Evolutionary conservation across 208 protist genomes (phyloP), one percentile per base, ranked within the genome.

Genomic region (Trypanosoma scelopori): DNA sequence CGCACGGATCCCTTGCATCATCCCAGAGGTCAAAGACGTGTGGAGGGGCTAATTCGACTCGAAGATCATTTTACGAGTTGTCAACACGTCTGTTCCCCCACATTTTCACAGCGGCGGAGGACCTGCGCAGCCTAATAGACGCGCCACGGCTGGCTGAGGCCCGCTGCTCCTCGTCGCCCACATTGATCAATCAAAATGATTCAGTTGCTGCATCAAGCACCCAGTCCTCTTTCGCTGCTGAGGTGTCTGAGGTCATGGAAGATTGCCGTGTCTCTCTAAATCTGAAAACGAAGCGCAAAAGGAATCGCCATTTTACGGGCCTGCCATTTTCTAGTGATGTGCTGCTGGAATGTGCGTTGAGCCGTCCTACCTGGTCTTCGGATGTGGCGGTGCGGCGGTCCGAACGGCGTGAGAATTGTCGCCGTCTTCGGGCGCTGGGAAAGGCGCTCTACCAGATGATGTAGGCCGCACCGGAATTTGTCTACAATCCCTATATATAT

Each of bases 311-410:
- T 20, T 16, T 16, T 15, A 23, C 30, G 25, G 28, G 32, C n/a
- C 11, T 46, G 2, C 43, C 15, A 6, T 37, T 71, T 11, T 51
- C 52, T n/a, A 53, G 71, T n/a, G 82, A 85, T 37, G 28, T 89
- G 13, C 37, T 89, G 52, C 43, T 89, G 5, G 74, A 77, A 61
- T 89, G 83, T 62, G 83, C 79, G 9, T 18, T 66, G 41, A 65
- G 77, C 41, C 77, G 83, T 18, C 65, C 57, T 41, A 60, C 58
- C 4, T 53, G 59, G 39, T 77, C 71, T 28, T 48, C 77, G 4
- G 51, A 76, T 42, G 39, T 73, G 12, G 46, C 55, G 20, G 70
- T 72, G 47, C 63, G 83, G 15, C 64, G 49, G 16, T 57, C 39
- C 23, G 57, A 84, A 42, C 58, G 72, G 41, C 53, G 45, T 16